phyloP scores from a whole-genome alignment of 768 basidiomycete genomes.

The Sarcodon sp. region DNA sequence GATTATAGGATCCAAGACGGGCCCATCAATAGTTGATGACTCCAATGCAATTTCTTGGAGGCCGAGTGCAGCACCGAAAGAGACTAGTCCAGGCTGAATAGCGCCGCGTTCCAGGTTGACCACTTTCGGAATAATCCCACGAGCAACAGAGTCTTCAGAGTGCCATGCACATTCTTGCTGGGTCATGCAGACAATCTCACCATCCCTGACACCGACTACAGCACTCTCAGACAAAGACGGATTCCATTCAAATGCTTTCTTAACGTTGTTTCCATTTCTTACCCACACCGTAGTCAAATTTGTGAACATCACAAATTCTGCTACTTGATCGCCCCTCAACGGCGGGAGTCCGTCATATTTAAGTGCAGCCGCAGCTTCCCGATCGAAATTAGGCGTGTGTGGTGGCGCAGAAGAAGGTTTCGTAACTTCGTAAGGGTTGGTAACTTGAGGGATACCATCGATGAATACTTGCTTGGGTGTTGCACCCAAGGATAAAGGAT shows the following conservation, averaged over 20 bases:
- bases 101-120: conserved; percentile 57
- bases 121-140: conserved; percentile 3
- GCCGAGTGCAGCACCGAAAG: conserved; percentile 49
- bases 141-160: conserved; percentile 1
- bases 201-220: conserved; percentile 36
- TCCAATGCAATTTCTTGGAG: conserved; percentile 54
- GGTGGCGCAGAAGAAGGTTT: conserved; percentile 46
- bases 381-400: conserved; percentile 39
- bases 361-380: conserved; percentile 44
- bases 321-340: conserved; percentile 26
- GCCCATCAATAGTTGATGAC: conserved; percentile 48
- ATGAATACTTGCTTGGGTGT: conserved; percentile 76
- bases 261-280: conserved; percentile 2
- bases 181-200: conserved; percentile 34
- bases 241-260: conserved; percentile 7
- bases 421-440: conserved; percentile 16
- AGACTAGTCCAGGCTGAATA: conserved; percentile 46
- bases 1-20: conserved; percentile 33
- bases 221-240: conserved; percentile 5
- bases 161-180: conserved; percentile 1
- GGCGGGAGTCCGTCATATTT: conserved; percentile 62
- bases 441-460: conserved; percentile 66
- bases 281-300: conserved; percentile 33
- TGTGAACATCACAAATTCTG: conserved; percentile 32
- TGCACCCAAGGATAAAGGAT: conserved; percentile 68